Conservation (phyloP, 2,329 filamentous ascomycete species). For the Aaosphaeria pasadenensis region DNA sequence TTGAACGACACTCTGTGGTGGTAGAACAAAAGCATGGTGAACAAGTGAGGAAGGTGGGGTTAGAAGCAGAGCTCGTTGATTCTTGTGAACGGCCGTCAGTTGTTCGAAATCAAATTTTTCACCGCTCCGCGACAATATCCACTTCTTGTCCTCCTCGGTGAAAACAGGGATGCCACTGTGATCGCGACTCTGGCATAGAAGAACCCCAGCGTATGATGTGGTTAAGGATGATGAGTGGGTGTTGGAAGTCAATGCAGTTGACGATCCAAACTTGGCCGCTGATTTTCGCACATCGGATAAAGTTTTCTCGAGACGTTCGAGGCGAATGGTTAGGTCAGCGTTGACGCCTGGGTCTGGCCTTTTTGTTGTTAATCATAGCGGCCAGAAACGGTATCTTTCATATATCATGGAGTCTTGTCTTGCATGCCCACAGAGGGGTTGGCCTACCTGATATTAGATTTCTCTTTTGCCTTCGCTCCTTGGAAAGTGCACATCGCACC, state of each 20-base stretch:
- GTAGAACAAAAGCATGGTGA: not conserved
- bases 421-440: not conserved
- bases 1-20: not conserved
- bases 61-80: not conserved
- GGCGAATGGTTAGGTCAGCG: not conserved
- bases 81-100: not conserved
- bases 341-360: too few relatives aligned
- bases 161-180: conserved; percentile 3
- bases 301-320: conserved; percentile 3
- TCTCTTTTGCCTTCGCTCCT: conserved; percentile 1
- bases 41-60: too few relatives aligned
- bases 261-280: too few relatives aligned
- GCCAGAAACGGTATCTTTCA: not conserved
- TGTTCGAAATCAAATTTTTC: not conserved
- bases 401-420: not conserved
- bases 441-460: not conserved
- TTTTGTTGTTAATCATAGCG: not conserved
- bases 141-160: not conserved
- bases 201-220: not conserved
- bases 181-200: not conserved
- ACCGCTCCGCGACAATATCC: not conserved
- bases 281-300: too few relatives aligned
- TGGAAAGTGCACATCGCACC: conserved; percentile 1
- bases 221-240: not conserved
- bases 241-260: too few relatives aligned